Conservation (phyloP, 257 asterid genomes). For the Sherardia arvensis region DNA sequence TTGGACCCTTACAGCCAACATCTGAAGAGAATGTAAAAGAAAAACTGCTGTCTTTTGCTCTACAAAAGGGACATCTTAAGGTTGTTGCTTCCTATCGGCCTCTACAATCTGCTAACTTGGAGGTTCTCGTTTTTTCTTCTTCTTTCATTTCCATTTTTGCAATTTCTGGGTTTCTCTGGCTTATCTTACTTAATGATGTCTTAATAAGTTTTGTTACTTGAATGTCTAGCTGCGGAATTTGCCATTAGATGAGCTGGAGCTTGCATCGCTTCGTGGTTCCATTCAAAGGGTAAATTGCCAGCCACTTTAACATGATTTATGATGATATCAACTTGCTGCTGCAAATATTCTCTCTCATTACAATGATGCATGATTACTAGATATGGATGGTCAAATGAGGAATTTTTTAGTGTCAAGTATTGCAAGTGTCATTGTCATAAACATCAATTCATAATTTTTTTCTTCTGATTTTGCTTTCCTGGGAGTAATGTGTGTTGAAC, state of each 20-base stretch:
- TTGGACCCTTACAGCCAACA: slow-evolving; percentile 77
- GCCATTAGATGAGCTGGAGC: slow-evolving; percentile 97
- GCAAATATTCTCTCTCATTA: neutral
- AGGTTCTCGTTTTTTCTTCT: slow-evolving; percentile 32
- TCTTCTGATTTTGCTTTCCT: neutral
- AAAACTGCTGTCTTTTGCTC: slow-evolving; percentile 72
- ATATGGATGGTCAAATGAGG: neutral
- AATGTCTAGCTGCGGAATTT: slow-evolving; percentile 73
- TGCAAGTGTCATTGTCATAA: neutral
- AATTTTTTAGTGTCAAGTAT: neutral
- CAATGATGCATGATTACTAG: neutral
- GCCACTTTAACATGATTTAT: neutral
- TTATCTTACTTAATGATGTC: neutral
- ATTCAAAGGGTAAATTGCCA: slow-evolving; percentile 64
- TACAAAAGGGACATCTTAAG: slow-evolving; percentile 96
- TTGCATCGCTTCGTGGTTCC: slow-evolving; percentile 94
- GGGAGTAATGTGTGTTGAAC: neutral
- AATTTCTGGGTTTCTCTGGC: neutral
- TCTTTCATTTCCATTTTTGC: neutral
- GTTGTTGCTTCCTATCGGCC: slow-evolving; percentile 78
- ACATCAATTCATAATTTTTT: neutral
- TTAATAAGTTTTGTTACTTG: slow-evolving; percentile 14
- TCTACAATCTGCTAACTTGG: slow-evolving; percentile 76
- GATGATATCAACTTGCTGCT: neutral
- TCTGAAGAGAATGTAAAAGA: slow-evolving; percentile 74